Evolutionary conservation across 352 stramenopile genomes (phyloP).

Genomic region (Phytophthora sp.): DNA sequence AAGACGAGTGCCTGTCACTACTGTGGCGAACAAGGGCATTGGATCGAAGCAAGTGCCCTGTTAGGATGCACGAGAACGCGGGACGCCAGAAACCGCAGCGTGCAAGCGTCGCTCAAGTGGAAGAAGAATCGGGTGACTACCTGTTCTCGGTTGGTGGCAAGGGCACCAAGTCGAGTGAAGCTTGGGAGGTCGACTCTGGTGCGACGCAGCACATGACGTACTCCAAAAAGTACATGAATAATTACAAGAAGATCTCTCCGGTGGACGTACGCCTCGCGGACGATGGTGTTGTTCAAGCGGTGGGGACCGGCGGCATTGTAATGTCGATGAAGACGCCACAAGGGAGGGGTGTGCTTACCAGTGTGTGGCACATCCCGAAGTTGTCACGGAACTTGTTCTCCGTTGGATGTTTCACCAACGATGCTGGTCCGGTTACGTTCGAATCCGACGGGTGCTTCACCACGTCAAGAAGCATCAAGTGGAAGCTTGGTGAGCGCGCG

Average conservation of each 20-base stretch:
- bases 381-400: slow-evolving; percentile 20
- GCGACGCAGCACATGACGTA: slow-evolving; percentile 1
- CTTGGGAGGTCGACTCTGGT: too few relatives aligned
- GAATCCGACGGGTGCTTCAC: background rate
- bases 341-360: slow-evolving; percentile 17
- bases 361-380: slow-evolving; percentile 10
- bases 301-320: slow-evolving; percentile 21
- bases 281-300: slow-evolving; percentile 24
- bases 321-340: slow-evolving; percentile 32
- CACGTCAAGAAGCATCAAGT: background rate
- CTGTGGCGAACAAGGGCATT: too few relatives aligned
- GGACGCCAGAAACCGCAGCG: too few relatives aligned
- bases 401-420: too few relatives aligned
- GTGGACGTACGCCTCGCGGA: slow-evolving; percentile 21
- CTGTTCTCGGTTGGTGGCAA: too few relatives aligned
- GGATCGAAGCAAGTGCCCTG: too few relatives aligned
- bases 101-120: too few relatives aligned
- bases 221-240: slow-evolving; percentile 24
- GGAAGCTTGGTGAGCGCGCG: background rate
- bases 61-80: too few relatives aligned
- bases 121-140: too few relatives aligned
- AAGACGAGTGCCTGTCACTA: too few relatives aligned
- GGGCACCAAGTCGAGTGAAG: too few relatives aligned
- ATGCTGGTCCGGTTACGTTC: slow-evolving; percentile 9
- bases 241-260: slow-evolving; percentile 23